Evolutionary conservation across 352 stramenopile species (phyloP), one percentile per base, ranked within the genome.

Genomic region (Peronospora belbahrii): DNA sequence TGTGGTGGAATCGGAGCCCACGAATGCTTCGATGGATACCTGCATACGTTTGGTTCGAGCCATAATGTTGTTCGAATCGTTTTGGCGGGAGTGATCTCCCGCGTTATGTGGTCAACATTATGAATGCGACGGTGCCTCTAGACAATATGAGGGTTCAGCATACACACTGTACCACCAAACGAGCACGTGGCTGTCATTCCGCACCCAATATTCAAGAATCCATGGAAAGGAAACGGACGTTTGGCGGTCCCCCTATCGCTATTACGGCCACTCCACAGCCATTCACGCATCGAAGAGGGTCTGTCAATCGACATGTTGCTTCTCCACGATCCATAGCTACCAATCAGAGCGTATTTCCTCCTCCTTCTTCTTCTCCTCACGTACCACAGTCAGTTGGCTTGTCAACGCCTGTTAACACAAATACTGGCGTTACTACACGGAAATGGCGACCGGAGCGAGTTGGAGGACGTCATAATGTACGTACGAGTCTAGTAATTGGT

Each of bases 21-120:
- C 67, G 47, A 83, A 87, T 11, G 67, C 28, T 19, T 70, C 69
- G 41, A 87, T 86, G 24, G 65, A 71, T 28, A 65, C 61, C 49
- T 86, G 74, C 28, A 52, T 63, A 30, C 47, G 52, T 46, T 65
- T 65, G 3, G 25, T 11, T 48, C 36, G 41, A 7, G 32, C 23
- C 55, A 64, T 64, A 17, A 17, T n/a, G n/a, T 17, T 33, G 28
- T 4, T 33, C 11, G n/a, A n/a, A n/a, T n/a, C n/a, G n/a, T n/a
- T n/a, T n/a, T n/a, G n/a, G n/a, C n/a, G n/a, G n/a, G n/a, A n/a
- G n/a, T n/a, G n/a, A n/a, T n/a, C 3, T 17, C 48, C 14, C 37
- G 33, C 6, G 10, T 32, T 18, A 28, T 48, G 30, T 48, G 1
- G 5, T 10, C 2, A 17, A 49, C 48, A 44, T 14, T 20, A 32